These are phyloP conservation scores for Closterium sp. DNA, from an alignment of 139 green algal species.

Conservation along the genomic window DNA sequence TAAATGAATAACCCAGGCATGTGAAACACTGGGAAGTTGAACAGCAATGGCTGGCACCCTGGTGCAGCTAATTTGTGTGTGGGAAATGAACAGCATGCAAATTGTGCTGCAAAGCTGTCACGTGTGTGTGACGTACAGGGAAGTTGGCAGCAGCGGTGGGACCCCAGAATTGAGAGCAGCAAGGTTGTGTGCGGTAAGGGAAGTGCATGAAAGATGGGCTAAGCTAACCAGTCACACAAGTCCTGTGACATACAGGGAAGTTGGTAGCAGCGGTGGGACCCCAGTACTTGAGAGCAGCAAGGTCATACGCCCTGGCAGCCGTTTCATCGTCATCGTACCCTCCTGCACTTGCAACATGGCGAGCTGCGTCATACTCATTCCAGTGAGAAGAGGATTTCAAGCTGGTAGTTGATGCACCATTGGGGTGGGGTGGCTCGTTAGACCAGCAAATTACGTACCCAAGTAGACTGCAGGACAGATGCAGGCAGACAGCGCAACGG, in stretches of 20 bases:
- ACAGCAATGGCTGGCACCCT: no score
- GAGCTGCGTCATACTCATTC: neutral
- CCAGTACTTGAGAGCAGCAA: conserved; percentile 47
- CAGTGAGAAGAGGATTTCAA: neutral
- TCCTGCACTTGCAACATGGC: neutral
- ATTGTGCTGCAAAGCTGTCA: neutral
- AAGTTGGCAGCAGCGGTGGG: conserved; percentile 15
- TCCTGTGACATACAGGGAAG: conserved; percentile 20
- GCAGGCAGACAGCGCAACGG: neutral
- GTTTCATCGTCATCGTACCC: conserved; percentile 26
- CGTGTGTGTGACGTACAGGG: neutral
- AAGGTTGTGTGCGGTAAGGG: conserved; percentile 2
- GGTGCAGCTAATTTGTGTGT: neutral
- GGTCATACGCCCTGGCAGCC: conserved; percentile 29
- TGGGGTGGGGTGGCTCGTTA: no score
- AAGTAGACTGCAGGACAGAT: neutral
- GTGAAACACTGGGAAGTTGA: no score
- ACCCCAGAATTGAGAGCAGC: conserved; percentile 41
- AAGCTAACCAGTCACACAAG: conserved; percentile 2
- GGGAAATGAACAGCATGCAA: neutral
- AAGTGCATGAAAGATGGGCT: neutral
- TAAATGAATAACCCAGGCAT: neutral
- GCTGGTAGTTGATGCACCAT: no score
- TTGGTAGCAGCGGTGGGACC: conserved; percentile 13
- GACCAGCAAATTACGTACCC: neutral